Evolutionary conservation across 1,284 basidiomycete species (phyloP).

Genomic region (Xerocomus nothofagi): DNA sequence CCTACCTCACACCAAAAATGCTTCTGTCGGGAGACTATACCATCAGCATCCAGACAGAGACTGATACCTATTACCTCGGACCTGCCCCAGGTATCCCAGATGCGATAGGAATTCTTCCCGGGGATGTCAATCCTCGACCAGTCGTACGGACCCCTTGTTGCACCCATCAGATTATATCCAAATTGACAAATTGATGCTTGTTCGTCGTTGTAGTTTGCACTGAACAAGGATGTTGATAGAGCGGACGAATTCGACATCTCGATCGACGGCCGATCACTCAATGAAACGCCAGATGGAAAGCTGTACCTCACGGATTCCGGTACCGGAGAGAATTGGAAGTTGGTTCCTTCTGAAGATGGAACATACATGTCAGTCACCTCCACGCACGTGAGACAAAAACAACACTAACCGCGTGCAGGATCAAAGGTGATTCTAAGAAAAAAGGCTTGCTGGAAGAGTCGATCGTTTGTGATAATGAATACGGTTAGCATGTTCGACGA

Average conservation of each 20-base stretch:
- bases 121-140: neutral
- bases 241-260: constrained; percentile 1
- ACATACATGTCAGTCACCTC: neutral
- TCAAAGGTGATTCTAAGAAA: neutral
- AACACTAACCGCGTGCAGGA: neutral
- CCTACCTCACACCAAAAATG: neutral
- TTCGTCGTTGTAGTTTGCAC: neutral
- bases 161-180: neutral
- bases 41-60: neutral
- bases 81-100: neutral
- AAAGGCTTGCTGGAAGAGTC: neutral
- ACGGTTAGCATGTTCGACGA: neutral
- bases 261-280: neutral
- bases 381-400: neutral
- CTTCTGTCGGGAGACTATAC: neutral
- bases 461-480: neutral
- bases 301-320: neutral
- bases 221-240: neutral
- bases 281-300: neutral
- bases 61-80: neutral
- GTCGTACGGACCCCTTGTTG: neutral
- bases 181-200: neutral
- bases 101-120: neutral
- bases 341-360: neutral
- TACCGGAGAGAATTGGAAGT: neutral